Evolutionary conservation across 208 protist genomes (phyloP).

Genomic region (Vickermania ingenoplastis): DNA sequence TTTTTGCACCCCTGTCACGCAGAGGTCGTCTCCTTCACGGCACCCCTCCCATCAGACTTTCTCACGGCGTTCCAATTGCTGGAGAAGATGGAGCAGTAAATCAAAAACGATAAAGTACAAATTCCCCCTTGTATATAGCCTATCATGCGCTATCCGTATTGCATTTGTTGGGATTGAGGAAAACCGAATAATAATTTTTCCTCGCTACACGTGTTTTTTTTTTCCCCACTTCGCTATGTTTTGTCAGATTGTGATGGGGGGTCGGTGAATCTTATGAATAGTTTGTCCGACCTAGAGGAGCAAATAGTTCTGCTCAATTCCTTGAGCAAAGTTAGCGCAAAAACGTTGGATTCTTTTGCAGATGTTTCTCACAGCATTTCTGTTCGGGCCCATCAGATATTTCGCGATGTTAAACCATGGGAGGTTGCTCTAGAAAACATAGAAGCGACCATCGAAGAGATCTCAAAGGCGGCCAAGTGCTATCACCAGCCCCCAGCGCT

Average conservation of each 20-base stretch:
- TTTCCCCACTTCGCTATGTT: too few species aligned
- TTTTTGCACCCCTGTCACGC: slow-evolving; percentile 54
- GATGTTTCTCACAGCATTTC: slow-evolving; percentile 69
- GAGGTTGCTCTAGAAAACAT: slow-evolving; percentile 85
- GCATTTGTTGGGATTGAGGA: neutral
- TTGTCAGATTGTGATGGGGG: too few species aligned
- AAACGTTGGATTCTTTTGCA: slow-evolving; percentile 73
- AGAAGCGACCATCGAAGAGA: slow-evolving; percentile 74
- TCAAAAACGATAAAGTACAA: too few species aligned
- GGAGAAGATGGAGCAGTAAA: neutral
- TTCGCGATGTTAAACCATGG: slow-evolving; percentile 71
- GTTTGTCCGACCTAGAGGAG: slow-evolving; percentile 46
- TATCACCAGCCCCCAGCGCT: slow-evolving; percentile 74
- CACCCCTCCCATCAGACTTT: slow-evolving; percentile 55
- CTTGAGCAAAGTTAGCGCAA: slow-evolving; percentile 51
- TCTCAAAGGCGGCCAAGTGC: slow-evolving; percentile 69
- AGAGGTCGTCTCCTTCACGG: slow-evolving; percentile 21
- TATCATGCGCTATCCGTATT: too few species aligned
- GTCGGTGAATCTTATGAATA: slow-evolving; percentile 42
- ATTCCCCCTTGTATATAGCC: too few species aligned
- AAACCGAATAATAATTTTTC: neutral
- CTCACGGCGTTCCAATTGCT: slow-evolving; percentile 13
- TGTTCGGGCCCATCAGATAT: slow-evolving; percentile 48
- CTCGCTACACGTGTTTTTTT: too few species aligned
- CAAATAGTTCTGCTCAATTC: slow-evolving; percentile 60